Evolutionary conservation across 2,329 filamentous ascomycete species (phyloP), one percentile per base, ranked within the genome.

Genomic region (Fusarium sterilihyphosum): DNA sequence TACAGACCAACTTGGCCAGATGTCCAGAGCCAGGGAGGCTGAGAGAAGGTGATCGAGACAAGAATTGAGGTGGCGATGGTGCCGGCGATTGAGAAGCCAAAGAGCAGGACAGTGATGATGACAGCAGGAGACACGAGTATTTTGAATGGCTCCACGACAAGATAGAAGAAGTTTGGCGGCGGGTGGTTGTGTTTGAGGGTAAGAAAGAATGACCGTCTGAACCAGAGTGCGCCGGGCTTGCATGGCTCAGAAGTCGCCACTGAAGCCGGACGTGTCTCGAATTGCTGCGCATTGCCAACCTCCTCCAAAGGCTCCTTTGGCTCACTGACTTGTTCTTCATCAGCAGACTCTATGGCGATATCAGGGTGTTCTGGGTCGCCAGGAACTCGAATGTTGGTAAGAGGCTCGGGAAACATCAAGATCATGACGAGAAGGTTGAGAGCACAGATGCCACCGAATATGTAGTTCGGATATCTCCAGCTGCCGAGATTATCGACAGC

Each of bases 311-410:
- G n/a, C 9, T 37, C n/a, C n/a, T 53, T 53, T 13, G 33, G 33
- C 13, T 53, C 33, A 2, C 12, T 8, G 6, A 6, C 33, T 2
- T 12, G 33, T 5, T 24, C 50, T 37, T 53, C 31, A 37, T 12
- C n/a, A 17, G 4, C 8, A 3, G 33, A 22, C 4, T 16, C n/a
- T 9, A 24, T 20, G 8, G 18, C 13, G 2, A 37, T 4, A 8
- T 24, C 18, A 2, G 33, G 22, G 6, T 1, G 12, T 5, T 26
- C n/a, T 4, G 50, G 50, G 4, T 53, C 50, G 0, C 33, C 33
- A 1, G n/a, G 13, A 12, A 53, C 50, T 8, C 50, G 33, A 6
- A 53, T 53, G 7, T 53, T 53, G 33, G 33, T 53, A 11, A 53
- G 33, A 37, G 50, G 50, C 50, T 53, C 50, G 0, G 33, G 50